Evolutionary conservation across 345 rosid species (phyloP), one percentile per base, ranked within the genome.

Genomic region (Viola odorata): DNA sequence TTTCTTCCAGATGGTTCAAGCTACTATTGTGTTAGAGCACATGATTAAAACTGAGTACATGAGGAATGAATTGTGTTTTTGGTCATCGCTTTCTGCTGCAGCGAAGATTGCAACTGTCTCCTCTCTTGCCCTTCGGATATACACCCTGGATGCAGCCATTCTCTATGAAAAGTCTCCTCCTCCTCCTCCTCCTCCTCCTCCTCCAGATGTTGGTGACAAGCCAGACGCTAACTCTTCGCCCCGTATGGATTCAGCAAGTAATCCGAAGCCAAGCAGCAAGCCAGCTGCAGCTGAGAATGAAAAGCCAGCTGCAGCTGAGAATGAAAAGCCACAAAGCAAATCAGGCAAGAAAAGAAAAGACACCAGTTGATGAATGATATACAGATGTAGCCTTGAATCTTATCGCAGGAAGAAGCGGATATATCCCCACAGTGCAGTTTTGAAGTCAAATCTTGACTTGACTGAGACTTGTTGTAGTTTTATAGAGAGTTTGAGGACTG

Each of bases 31-130:
- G 15, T 61, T 76, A 8, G 80, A 76, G 61, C 50, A 69, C 63
- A 65, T 72, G 80, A 76, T 76, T 14, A 72, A 69, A 59, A 65
- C 77, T 1, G 71, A 68, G 36, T 65, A 48, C 66, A 61, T 76
- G 57, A 58, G 62, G 39, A 72, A 72, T 53, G 80, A 71, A 40
- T 76, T 74, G 77, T 76, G 80, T 77, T 72, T 68, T 16, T 72
- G 80, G 77, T 76, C 80, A 23, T 62, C 80, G 15, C 66, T 68
- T 12, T 76, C 74, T 12, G 63, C 71, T 14, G 74, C 74, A 4
- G 70, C 71, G n/a, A 69, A 62, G 52, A 72, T 72, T 37, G 68
- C 77, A 0, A 76, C 77, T 3, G 6, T 72, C 48, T 69, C 80
- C 36, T 53, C 77, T 38, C 80, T 76, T 6, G 80, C 80, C 3